Conservation (phyloP, 768 basidiomycete species). For the Amanita exitialis region DNA sequence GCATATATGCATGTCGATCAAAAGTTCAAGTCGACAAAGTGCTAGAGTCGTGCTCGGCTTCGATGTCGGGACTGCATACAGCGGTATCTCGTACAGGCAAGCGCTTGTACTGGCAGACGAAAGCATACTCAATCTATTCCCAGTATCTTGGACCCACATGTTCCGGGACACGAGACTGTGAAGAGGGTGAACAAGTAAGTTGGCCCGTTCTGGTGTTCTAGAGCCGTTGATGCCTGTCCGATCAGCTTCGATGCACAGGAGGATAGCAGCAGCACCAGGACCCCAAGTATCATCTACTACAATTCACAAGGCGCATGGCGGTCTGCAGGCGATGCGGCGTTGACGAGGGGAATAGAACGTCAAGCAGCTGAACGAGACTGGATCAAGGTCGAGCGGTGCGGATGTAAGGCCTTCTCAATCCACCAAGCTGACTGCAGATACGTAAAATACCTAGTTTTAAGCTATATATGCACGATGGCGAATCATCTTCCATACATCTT, state of each 20-base stretch:
- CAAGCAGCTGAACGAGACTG: constrained; percentile 32
- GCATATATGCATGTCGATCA: constrained; percentile 2
- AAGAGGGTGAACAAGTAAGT: constrained; percentile 3
- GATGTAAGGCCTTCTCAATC: constrained; percentile 15
- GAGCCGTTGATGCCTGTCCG: neutral
- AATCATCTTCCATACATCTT: constrained; percentile 12
- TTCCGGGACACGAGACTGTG: neutral
- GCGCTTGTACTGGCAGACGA: constrained; percentile 3
- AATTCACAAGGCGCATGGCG: constrained; percentile 4
- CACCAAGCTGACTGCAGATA: constrained; percentile 9
- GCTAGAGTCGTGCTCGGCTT: constrained; percentile 31
- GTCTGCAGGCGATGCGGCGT: constrained; percentile 14
- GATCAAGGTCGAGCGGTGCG: constrained; percentile 35
- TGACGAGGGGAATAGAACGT: constrained; percentile 26
- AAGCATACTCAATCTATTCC: neutral
- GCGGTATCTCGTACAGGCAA: constrained; percentile 30
- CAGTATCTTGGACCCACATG: constrained; percentile 28
- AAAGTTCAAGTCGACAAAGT: constrained; percentile 10
- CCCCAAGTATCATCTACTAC: constrained; percentile 3
- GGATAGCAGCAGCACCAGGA: constrained; percentile 3
- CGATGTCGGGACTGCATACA: constrained; percentile 33
- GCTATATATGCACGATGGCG: constrained; percentile 21
- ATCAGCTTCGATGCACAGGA: constrained; percentile 4
- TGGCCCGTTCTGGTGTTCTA: neutral
- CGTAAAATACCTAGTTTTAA: constrained; percentile 22